Base-by-base conservation (phyloP, 352 stramenopile species). In the Hyaloperonospora arabidopsidis region DNA sequence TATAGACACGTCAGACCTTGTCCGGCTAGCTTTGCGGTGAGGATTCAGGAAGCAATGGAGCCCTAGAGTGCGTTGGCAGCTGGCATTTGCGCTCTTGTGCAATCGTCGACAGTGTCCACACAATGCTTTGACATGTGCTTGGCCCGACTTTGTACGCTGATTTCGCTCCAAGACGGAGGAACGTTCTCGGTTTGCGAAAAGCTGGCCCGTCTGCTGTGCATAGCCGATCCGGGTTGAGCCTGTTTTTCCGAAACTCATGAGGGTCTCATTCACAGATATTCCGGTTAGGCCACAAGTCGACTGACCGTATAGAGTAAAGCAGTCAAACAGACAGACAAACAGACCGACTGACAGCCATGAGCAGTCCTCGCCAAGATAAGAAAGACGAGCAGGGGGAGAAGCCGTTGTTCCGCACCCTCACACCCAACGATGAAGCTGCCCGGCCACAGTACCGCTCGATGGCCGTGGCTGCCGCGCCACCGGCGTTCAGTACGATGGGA, bases 331-430 rank as follows among this genome's bases (percentile, higher is more conserved):
- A 32, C 25, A 32, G 25, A 32, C 25, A 32, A 8, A 32, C 8
- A 32, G 25, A 32, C 4, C 4, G 29, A 22, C 34, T 43, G 19
- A 17, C 19, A 45, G 29, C 25, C 21, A 71, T 71, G 63, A 67
- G 63, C 23, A 71, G 58, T 43, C 63, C 62, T 25, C 52, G 62
- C 39, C 46, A 62, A 50, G 59, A 65, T 39, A 61, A 79, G 25
- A 32, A 32, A 50, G 61, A 68, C 67, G 53, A 68, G 40, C 74
- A 89, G 60, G 84, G 86, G 41, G 77, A 89, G 52, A 89, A 96
- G 41, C 90, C 73, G 67, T 45, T 63, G 32, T 85, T 74, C 56
- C 49, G 52, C 39, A 68, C 61, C 13, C 34, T 88, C 22, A 61
- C 54, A 14, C 64, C 70, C 35, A 67, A 77, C 49, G 74, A 87